Conservation (phyloP, 2,329 filamentous ascomycete genomes). For the Pseudocercospora fuligena region DNA sequence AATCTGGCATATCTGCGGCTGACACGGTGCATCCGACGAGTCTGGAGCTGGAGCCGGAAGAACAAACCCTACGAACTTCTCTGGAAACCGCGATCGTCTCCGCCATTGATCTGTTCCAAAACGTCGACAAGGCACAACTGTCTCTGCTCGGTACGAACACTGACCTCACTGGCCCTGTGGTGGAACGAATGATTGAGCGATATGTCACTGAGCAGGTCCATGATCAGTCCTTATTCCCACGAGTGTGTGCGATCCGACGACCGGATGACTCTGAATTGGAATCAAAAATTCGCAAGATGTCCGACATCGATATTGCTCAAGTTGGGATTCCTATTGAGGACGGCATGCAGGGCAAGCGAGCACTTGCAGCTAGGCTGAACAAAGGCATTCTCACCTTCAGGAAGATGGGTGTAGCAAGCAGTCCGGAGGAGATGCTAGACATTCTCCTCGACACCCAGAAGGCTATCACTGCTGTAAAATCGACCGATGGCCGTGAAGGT, state of each 20-base stretch:
- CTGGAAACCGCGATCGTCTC: conserved; percentile 90
- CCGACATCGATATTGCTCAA: conserved; percentile 90
- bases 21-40: conserved; percentile 56
- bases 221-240: conserved; percentile 79
- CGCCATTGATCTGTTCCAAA: conserved; percentile 94
- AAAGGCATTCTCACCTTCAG: conserved; percentile 87
- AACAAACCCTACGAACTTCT: conserved; percentile 85
- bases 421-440: conserved; percentile 88
- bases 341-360: conserved; percentile 76
- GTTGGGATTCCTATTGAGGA: conserved; percentile 86
- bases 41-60: conserved; percentile 80
- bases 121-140: conserved; percentile 92
- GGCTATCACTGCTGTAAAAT: conserved; percentile 65
- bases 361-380: conserved; percentile 75
- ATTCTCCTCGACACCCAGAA: conserved; percentile 81
- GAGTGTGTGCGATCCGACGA: conserved; percentile 76
- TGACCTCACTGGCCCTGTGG: conserved; percentile 86
- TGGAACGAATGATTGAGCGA: conserved; percentile 92
- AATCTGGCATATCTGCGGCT: conserved; percentile 43
- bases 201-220: conserved; percentile 95
- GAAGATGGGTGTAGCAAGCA: conserved; percentile 76
- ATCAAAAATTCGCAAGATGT: conserved; percentile 88
- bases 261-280: conserved; percentile 87
- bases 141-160: conserved; percentile 91
- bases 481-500: conserved; percentile 42